Evolutionary conservation across 2,329 filamentous ascomycete genomes (phyloP), one percentile per base, ranked within the genome.

Genomic region (Beauveria medogensis): DNA sequence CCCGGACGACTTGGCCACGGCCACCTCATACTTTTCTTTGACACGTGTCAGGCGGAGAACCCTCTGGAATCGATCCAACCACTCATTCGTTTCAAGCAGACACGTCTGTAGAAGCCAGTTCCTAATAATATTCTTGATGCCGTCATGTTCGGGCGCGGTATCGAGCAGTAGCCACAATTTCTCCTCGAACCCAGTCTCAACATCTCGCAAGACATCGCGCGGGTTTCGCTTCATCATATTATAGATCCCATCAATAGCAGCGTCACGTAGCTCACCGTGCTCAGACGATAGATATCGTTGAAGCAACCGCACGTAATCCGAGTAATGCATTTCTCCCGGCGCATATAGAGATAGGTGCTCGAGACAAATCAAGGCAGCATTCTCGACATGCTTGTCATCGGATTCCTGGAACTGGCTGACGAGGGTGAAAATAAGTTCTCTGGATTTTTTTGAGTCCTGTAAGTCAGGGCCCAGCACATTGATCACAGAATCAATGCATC

Each of bases 21-120:
- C 71, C 0, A 78, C 71, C 48, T 82, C 79, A 30, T 84, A 81
- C 47, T 85, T 82, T 2, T 77, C 75, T 69, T 89, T 90, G 34
- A 83, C 81, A 65, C 90, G 86, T 0, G 90, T 96, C 81, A 95
- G 95, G 41, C 91, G 94, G 64, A 97, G 82, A 12, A 97, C 89
- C 26, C 84, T 86, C 68, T 97, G 94, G 71, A 92, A 95, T 53
- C 92, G 85, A 63, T 91, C 85, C 24, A 99, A 84, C 94, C 94
- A 99, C n/a, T 82, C 77, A 2, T 82, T 82, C 0, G 92, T 94
- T 69, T 96, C 88, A 2, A 78, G 81, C 0, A 96, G 80, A 18
- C 90, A 91, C 3, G 92, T 95, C 71, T 97, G 93, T 62, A 91
- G 88, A 69, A 99, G 80, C 94, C 95, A 99, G 69, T 95, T 96